Evolutionary conservation across 306 rosid genomes (phyloP), one percentile per base, ranked within the genome.

Genomic region (Cicer cuneatum): DNA sequence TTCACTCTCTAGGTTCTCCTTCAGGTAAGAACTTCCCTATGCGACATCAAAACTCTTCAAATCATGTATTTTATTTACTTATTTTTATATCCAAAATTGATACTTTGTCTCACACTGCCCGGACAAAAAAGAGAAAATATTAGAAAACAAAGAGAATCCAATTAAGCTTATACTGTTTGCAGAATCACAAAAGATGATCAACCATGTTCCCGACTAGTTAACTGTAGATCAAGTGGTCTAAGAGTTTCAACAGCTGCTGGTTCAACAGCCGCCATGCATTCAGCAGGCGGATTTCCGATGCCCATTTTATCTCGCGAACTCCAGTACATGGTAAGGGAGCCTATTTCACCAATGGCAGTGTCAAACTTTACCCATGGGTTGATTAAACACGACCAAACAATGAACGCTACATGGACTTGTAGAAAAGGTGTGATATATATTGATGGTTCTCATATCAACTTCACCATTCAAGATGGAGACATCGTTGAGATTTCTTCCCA

Each of bases 311-410:
- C 96, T 12, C 85, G 5, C 68, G 89, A 88, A 69, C 96, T 94
- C 72, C 98, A 94, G 68, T 94, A 90, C 66, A 91, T 88, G 96
- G 96, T 86, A 68, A 89, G 98, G 85, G 98, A 94, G 85, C 96
- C 98, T 45, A 85, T 87, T 69, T 78, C 85, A 11, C 85, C 81
- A 0, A 90, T 83, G 59, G 63, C 69, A 11, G 41, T 69, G 67
- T 79, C 87, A 5, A 80, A 82, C 75, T 81, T 72, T 12, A 85
- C 88, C 95, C 98, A 83, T 45, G 92, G 89, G 59, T 71, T 78
- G 14, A 72, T 91, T 48, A 81, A 69, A 46, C 77, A 84, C 24
- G 78, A 85, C 66, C 87, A 87, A 64, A 79, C 76, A 14, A 79
- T 91, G 74, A 83, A 81, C 38, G 69, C 77, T 58, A 18, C 86